Conservation (phyloP, 2,329 filamentous ascomycete species). For the Cladophialophora yegresii region DNA sequence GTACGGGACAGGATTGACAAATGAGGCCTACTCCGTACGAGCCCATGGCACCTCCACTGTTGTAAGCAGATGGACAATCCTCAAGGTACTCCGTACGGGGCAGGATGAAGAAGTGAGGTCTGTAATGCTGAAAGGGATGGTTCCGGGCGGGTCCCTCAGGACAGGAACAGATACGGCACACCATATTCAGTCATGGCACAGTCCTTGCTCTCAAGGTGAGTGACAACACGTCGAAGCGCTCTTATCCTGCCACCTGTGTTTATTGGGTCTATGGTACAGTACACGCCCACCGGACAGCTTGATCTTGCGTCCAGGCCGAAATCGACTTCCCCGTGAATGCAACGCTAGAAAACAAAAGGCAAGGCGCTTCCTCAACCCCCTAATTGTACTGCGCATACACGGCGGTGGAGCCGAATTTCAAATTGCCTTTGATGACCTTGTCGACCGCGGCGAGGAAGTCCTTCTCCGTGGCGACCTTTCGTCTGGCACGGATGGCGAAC, state of each 20-base stretch:
- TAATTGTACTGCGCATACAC: slow-evolving; percentile 97
- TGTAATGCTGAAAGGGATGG: neutral
- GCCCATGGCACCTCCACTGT: too few relatives aligned
- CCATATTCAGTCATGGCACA: neutral
- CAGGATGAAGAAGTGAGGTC: too few relatives aligned
- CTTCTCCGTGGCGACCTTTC: slow-evolving; percentile 98
- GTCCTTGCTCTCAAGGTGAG: neutral
- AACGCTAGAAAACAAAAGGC: slow-evolving; percentile 14
- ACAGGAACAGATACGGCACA: neutral
- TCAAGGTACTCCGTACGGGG: too few relatives aligned
- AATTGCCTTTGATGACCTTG: slow-evolving; percentile 73
- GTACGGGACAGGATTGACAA: too few relatives aligned
- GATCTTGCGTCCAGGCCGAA: slow-evolving; percentile 2
- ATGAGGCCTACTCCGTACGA: too few relatives aligned
- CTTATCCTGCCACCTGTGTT: neutral
- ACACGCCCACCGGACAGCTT: neutral
- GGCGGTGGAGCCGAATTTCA: slow-evolving; percentile 95
- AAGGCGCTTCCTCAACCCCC: slow-evolving; percentile 27
- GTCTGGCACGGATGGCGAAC: slow-evolving; percentile 87
- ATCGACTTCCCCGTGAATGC: slow-evolving; percentile 25
- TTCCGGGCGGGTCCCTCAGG: neutral
- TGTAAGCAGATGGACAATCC: too few relatives aligned
- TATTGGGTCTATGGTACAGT: slow-evolving; percentile 6
- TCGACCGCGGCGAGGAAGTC: slow-evolving; percentile 97
- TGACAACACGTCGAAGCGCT: neutral